Evolutionary conservation across 345 rosid species (phyloP), one percentile per base, ranked within the genome.

Genomic region (Boechera retrofracta): DNA sequence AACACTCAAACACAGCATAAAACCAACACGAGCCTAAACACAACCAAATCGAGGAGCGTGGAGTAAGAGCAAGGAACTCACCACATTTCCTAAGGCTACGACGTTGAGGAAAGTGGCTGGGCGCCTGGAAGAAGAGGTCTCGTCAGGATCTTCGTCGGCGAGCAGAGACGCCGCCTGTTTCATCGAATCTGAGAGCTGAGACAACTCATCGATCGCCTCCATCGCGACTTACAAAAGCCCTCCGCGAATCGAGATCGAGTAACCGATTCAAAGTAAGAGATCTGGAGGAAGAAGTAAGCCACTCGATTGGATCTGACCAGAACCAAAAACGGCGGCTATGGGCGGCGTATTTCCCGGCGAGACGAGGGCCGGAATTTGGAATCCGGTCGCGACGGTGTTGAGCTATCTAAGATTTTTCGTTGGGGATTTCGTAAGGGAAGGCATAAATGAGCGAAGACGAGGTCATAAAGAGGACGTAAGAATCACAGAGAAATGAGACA

Each of bases 151-250:
- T 68, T 96, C 99, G 67, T 93, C 98, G 36, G 98, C 98, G 41
- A 96, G 97, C 47, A 96, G 72, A n/a, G 93, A 82, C 26, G 90
- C 80, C 18, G 97, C 99, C 66, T 89, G 96, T 67, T 83, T 84
- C 96, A 96, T 96, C 52, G 96, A 80, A 57, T 96, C 98, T 31
- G 98, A 85, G n/a, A 96, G 89, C 89, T 89, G 93, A 18, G 77
- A 64, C 65, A 96, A 81, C 80, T 96, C 98, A 53, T 93, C 98
- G 84, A 96, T 96, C 83, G 96, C 97, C 82, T 93, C 99, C 99
- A 96, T 93, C 55, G 38, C 74, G 57, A 65, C 63, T 51, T 36
- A 29, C 70, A 59, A 70, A 68, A 73, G 13, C 44, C 64, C 66
- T 64, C 69, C 1, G 36, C 52, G 18, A 72, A 78, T 67, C 59